Percentiles rank a stretch among this genome's conserved stretches.
Conservation (phyloP, 225 moss, liverwort and hornwort genomes). For the Physcomitrium patens region DNA sequence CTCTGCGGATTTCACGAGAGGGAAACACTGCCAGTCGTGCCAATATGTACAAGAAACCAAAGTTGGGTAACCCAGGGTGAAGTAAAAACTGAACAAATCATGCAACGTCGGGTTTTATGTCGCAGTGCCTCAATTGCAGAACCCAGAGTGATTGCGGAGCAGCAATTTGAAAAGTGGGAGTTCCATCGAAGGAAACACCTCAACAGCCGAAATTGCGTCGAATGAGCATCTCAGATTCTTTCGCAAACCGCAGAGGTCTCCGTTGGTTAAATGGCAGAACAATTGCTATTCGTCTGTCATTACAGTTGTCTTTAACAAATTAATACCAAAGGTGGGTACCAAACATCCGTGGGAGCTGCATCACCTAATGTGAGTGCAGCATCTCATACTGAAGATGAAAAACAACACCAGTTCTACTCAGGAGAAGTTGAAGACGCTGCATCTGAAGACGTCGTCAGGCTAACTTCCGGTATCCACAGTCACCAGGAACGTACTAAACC, state of each 20-base stretch:
- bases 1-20: neutral
- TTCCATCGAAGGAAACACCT: slow-evolving; percentile 27
- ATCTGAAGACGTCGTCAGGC: neutral
- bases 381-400: neutral
- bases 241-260: neutral
- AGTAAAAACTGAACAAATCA: too few relatives aligned
- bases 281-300: neutral
- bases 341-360: neutral
- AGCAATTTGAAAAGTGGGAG: neutral
- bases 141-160: too few relatives aligned
- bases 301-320: neutral
- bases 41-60: neutral
- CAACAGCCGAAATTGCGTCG: slow-evolving; percentile 1
- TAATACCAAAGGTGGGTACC: neutral
- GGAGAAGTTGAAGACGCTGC: slow-evolving; percentile 18
- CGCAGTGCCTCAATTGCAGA: too few relatives aligned
- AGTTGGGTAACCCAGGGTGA: neutral
- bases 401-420: neutral
- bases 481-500: neutral
- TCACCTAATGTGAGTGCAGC: neutral
- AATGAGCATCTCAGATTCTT: neutral
- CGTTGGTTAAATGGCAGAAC: neutral
- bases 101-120: too few relatives aligned
- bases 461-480: slow-evolving; percentile 5
- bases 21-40: too few relatives aligned